Conservation (phyloP, 2,329 filamentous ascomycete species). For the Hymenoscyphus occultus region DNA sequence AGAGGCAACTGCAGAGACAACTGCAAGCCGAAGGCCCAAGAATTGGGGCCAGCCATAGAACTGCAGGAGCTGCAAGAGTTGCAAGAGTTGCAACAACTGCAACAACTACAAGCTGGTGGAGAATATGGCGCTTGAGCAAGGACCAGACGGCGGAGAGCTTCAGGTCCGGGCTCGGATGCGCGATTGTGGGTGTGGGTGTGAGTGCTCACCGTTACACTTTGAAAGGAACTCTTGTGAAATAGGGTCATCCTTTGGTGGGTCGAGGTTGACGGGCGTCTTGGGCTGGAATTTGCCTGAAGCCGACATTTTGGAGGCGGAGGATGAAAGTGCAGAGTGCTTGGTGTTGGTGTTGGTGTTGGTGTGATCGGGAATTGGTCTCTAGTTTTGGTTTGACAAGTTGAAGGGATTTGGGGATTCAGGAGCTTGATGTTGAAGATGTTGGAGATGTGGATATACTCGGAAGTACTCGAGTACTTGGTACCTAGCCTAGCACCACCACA, state of each 20-base stretch:
- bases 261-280: slow-evolving; percentile 70
- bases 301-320: slow-evolving; percentile 41
- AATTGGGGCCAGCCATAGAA: slow-evolving; percentile 3
- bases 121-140: not conserved
- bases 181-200: too few relatives aligned
- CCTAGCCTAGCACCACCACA: too few relatives aligned
- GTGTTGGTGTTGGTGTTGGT: not conserved
- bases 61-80: not conserved
- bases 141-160: not conserved
- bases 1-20: too few relatives aligned
- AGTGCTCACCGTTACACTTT: slow-evolving; percentile 70
- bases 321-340: not conserved
- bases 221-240: slow-evolving; percentile 79
- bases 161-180: slow-evolving; percentile 27
- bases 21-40: not conserved
- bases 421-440: not conserved
- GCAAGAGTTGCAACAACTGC: too few relatives aligned
- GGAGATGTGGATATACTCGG: not conserved
- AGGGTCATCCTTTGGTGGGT: slow-evolving; percentile 81
- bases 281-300: slow-evolving; percentile 67
- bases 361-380: not conserved
- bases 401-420: not conserved
- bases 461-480: too few relatives aligned
- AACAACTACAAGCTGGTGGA: not conserved
- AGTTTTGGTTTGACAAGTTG: not conserved